Conservation (phyloP, 345 rosid genomes). For the Capsella bursapastoris region DNA sequence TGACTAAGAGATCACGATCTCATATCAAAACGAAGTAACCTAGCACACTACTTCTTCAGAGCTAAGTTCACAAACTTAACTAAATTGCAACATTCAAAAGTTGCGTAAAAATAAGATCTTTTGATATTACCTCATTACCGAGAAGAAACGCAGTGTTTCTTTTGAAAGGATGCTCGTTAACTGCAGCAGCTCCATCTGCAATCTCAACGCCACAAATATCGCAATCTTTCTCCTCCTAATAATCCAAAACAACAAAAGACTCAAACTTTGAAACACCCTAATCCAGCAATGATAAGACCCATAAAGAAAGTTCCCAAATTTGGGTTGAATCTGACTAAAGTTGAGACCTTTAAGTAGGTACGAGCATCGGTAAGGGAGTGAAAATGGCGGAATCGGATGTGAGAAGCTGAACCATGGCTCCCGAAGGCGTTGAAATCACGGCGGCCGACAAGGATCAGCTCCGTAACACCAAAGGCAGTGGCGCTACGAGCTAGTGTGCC, state of each 20-base stretch:
- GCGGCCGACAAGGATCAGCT: conserved; percentile 88
- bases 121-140: conserved; percentile 78
- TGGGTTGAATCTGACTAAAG: background rate
- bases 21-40: background rate
- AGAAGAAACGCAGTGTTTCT: conserved; percentile 90
- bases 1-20: background rate
- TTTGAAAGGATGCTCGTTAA: conserved; percentile 80
- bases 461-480: conserved; percentile 90
- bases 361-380: conserved; percentile 80
- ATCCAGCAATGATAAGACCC: background rate
- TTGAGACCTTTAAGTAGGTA: conserved; percentile 68
- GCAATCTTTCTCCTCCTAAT: conserved; percentile 69
- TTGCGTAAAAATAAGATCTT: background rate
- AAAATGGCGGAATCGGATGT: conserved; percentile 83
- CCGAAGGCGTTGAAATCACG: conserved; percentile 97
- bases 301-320: background rate
- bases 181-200: conserved; percentile 69
- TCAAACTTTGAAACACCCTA: background rate
- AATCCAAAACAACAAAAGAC: conserved; percentile 15
- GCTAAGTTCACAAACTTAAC: background rate
- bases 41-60: background rate
- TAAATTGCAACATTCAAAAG: background rate
- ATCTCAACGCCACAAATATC: conserved; percentile 98
- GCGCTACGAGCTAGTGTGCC: conserved; percentile 94
- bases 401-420: conserved; percentile 95